A percentile compares a stretch with the other conserved stretches of the same genome.
phyloP scores from a whole-genome alignment of 2,329 filamentous ascomycete genomes.

The Penicillium glabrum region DNA sequence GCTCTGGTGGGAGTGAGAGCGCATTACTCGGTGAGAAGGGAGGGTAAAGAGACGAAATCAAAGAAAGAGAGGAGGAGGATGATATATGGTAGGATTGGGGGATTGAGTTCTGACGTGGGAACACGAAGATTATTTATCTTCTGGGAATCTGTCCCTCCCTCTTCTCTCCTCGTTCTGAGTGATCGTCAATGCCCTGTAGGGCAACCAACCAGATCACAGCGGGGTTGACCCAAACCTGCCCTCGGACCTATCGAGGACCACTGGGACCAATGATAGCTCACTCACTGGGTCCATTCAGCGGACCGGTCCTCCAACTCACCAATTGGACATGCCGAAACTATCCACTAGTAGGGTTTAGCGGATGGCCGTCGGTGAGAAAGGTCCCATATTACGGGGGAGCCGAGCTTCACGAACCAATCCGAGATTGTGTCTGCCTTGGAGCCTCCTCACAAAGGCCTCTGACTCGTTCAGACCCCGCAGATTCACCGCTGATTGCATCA shows the following conservation, averaged over 20 bases:
- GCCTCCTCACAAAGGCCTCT: slow-evolving; percentile 11
- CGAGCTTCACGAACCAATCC: slow-evolving; percentile 13
- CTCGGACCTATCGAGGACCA: slow-evolving; percentile 1
- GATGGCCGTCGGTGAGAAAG: slow-evolving; percentile 21
- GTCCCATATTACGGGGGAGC: background rate
- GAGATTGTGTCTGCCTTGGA: slow-evolving; percentile 17
- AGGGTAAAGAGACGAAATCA: background rate
- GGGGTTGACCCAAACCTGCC: slow-evolving; percentile 6
- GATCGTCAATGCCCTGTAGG: slow-evolving; percentile 17
- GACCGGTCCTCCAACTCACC: slow-evolving; percentile 5
- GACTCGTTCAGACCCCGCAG: slow-evolving; percentile 12
- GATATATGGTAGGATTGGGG: background rate
- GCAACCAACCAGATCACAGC: slow-evolving; percentile 22
- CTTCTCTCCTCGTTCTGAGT: background rate
- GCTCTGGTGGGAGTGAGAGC: slow-evolving; percentile 11
- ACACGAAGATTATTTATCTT: slow-evolving; percentile 18
- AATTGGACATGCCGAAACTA: slow-evolving; percentile 5
- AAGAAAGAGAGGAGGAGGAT: background rate
- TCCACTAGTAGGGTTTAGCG: slow-evolving; percentile 29
- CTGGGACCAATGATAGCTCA: slow-evolving; percentile 9
- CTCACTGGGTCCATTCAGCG: background rate
- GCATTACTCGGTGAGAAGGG: slow-evolving; percentile 12
- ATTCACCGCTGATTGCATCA: slow-evolving; percentile 20
- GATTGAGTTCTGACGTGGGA: slow-evolving; percentile 6
- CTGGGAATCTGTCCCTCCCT: background rate